A percentile compares a stretch with the other conserved stretches of the same genome.
These are phyloP conservation scores for Ascodesmis nigricans DNA, from an alignment of 495 filamentous ascomycete species.

Conservation along the genomic window DNA sequence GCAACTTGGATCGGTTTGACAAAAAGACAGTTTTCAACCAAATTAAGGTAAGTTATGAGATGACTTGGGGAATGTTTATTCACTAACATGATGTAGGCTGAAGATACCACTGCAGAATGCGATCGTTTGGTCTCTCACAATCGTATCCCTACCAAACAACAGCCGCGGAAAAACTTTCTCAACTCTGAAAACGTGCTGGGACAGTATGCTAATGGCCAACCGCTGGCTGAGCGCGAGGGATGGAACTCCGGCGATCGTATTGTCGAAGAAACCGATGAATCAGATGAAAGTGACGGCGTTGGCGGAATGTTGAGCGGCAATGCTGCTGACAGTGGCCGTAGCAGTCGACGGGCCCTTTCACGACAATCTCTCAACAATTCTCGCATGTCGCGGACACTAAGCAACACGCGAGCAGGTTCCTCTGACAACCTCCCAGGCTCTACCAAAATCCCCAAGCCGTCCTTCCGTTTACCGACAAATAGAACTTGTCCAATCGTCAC, in stretches of 20 bases:
- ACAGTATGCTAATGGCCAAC: conserved; percentile 25
- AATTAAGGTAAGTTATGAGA: conserved; percentile 32
- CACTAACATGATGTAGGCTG: conserved; percentile 26
- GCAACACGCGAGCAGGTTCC: conserved; percentile 7
- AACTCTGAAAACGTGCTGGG: conserved; percentile 77
- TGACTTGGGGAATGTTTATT: not conserved
- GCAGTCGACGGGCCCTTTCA: conserved; percentile 33
- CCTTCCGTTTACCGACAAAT: conserved; percentile 24
- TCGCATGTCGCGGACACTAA: conserved; percentile 7
- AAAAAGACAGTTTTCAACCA: conserved; percentile 74
- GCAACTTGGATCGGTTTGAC: conserved; percentile 77
- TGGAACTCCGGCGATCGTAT: conserved; percentile 37
- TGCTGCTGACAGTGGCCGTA: conserved; percentile 33
- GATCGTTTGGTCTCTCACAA: conserved; percentile 81
- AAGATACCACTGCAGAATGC: conserved; percentile 71
- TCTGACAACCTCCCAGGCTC: conserved; percentile 16
- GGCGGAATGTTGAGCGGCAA: conserved; percentile 30
- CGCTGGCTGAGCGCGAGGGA: conserved; percentile 14
- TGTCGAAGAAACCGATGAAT: conserved; percentile 37
- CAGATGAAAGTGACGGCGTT: conserved; percentile 25
- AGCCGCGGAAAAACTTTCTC: conserved; percentile 76
- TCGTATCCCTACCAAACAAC: conserved; percentile 45
- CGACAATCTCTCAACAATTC: conserved; percentile 16
- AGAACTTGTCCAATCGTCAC: conserved; percentile 58
- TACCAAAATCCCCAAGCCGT: conserved; percentile 13